Percentiles rank a stretch among this genome's conserved stretches.
phyloP scores from a whole-genome alignment of 805 yeast species.

The Metschnikowia continentalis region DNA sequence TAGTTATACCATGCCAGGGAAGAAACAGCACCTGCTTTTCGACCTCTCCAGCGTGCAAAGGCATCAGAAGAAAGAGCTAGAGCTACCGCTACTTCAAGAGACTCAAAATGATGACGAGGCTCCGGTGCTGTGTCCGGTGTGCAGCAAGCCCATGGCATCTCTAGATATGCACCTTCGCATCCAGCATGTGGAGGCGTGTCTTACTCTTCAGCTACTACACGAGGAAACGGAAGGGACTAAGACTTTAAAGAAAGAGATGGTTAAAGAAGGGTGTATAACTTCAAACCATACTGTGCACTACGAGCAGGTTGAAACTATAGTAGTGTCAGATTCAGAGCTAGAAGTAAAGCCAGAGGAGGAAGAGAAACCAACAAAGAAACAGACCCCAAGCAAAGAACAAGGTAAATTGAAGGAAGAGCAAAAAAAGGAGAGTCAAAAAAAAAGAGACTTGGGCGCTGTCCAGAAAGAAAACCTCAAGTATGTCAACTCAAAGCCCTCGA shows the following conservation, averaged over 20 bases:
- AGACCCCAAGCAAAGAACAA: neutral
- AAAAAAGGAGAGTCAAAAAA: neutral
- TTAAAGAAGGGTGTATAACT: neutral
- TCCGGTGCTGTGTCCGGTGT: slow-evolving; percentile 47
- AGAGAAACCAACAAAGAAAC: neutral
- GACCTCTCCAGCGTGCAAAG: neutral
- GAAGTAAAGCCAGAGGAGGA: neutral
- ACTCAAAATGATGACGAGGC: neutral
- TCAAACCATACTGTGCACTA: neutral
- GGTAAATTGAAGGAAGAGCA: neutral
- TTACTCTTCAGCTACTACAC: slow-evolving; percentile 13
- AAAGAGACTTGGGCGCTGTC: slow-evolving; percentile 7
- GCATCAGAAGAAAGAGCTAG: neutral
- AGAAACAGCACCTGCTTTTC: slow-evolving; percentile 3
- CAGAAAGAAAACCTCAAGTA: slow-evolving; percentile 12
- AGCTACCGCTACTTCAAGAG: neutral
- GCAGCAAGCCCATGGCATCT: slow-evolving; percentile 36
- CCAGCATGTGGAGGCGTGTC: slow-evolving; percentile 55
- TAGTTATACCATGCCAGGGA: neutral
- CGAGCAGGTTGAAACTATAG: neutral
- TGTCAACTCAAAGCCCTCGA: slow-evolving; percentile 7
- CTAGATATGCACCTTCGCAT: slow-evolving; percentile 42
- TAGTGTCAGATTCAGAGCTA: neutral
- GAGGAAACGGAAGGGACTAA: neutral
- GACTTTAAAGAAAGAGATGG: neutral